Evolutionary conservation across 2,329 filamentous ascomycete genomes (phyloP).

Genomic region (Fusarium bulbicola): DNA sequence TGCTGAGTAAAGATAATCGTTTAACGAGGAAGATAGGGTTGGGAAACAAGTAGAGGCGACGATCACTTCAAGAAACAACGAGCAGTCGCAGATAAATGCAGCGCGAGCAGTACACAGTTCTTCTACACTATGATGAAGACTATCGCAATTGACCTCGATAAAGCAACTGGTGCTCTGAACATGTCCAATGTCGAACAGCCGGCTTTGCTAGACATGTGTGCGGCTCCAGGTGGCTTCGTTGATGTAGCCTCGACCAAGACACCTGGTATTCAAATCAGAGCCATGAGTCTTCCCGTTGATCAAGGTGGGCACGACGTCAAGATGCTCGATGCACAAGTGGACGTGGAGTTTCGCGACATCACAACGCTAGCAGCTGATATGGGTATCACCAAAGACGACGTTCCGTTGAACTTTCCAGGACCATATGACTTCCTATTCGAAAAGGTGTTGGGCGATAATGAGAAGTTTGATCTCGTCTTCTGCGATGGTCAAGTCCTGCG

Average conservation of each 20-base stretch:
- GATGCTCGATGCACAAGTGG: constrained; percentile 29
- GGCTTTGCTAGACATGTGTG: constrained; percentile 62
- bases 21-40: constrained; percentile 48
- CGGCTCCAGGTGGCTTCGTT: constrained; percentile 65
- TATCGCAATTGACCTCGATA: constrained; percentile 55
- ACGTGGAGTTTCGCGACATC: constrained; percentile 52
- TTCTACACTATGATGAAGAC: constrained; percentile 56
- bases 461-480: constrained; percentile 54
- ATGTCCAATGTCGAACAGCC: constrained; percentile 6
- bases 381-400: constrained; percentile 39
- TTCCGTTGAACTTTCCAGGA: constrained; percentile 42
- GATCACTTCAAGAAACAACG: constrained; percentile 53
- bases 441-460: background rate
- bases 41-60: constrained; percentile 55
- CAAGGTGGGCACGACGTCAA: constrained; percentile 54
- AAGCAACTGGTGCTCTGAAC: constrained; percentile 44
- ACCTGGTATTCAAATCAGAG: constrained; percentile 43
- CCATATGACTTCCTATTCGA: constrained; percentile 32
- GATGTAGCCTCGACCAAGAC: constrained; percentile 48
- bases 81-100: constrained; percentile 46
- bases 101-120: constrained; percentile 17
- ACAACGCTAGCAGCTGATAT: constrained; percentile 61
- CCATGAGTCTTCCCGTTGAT: constrained; percentile 52
- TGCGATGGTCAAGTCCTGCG: constrained; percentile 60
- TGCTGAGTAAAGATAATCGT: background rate